Percentiles rank a stretch among this genome's conserved stretches.
phyloP scores from a whole-genome alignment of 2,329 filamentous ascomycete genomes.

The Hypoxylon sp. region DNA sequence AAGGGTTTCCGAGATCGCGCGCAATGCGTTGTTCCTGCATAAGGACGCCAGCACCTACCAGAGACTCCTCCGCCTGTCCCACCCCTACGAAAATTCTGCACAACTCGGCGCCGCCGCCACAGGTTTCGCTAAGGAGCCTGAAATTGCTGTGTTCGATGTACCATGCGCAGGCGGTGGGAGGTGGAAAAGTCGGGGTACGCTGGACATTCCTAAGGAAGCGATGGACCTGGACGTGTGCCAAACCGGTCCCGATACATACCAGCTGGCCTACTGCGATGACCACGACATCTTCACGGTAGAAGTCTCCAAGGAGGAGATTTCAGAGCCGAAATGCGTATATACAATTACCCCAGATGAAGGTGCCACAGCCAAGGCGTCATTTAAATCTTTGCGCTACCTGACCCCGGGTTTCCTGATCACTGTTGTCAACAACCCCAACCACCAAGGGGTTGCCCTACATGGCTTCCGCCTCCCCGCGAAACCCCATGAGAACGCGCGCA shows the following conservation, averaged over 20 bases:
- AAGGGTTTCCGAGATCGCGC: slow-evolving; percentile 65
- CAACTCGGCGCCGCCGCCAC: slow-evolving; percentile 84
- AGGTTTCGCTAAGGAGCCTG: slow-evolving; percentile 77
- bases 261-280: slow-evolving; percentile 83
- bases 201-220: slow-evolving; percentile 68
- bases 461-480: slow-evolving; percentile 65
- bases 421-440: slow-evolving; percentile 68
- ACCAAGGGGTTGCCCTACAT: slow-evolving; percentile 67
- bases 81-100: slow-evolving; percentile 62
- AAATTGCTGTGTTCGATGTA: slow-evolving; percentile 84
- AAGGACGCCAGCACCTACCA: slow-evolving; percentile 69
- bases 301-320: slow-evolving; percentile 56
- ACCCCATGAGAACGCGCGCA: slow-evolving; percentile 57
- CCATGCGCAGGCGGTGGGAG: slow-evolving; percentile 65
- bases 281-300: slow-evolving; percentile 77
- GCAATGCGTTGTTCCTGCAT: slow-evolving; percentile 64
- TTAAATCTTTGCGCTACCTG: slow-evolving; percentile 70
- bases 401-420: slow-evolving; percentile 68
- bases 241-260: slow-evolving; percentile 70
- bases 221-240: slow-evolving; percentile 78
- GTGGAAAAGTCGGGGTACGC: slow-evolving; percentile 61
- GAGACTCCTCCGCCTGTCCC: slow-evolving; percentile 66
- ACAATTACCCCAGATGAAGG: slow-evolving; percentile 63
- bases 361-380: slow-evolving; percentile 59
- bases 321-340: slow-evolving; percentile 66